A percentile compares a stretch with the other conserved stretches of the same genome.
These are phyloP conservation scores for Phaeotremella fagi DNA, from an alignment of 768 basidiomycete species.

Conservation along the genomic window DNA sequence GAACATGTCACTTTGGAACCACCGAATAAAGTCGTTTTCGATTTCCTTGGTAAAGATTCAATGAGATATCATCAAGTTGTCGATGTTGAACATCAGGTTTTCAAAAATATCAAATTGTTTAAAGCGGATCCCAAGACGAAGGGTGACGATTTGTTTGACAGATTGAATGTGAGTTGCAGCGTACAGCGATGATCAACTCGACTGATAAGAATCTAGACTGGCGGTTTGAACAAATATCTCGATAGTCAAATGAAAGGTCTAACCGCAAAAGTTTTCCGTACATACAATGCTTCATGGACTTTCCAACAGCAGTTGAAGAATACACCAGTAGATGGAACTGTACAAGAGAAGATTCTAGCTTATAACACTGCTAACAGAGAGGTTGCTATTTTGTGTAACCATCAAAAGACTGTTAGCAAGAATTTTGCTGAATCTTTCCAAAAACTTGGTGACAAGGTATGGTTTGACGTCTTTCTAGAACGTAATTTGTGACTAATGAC, in stretches of 20 bases:
- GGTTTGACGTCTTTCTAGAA: slow-evolving; percentile 28
- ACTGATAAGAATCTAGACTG: neutral
- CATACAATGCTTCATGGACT: slow-evolving; percentile 94
- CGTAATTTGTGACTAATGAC: neutral
- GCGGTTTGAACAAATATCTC: slow-evolving; percentile 78
- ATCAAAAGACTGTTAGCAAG: slow-evolving; percentile 91
- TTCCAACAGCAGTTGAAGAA: slow-evolving; percentile 87
- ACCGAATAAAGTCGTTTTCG: slow-evolving; percentile 83
- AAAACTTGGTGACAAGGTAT: slow-evolving; percentile 84
- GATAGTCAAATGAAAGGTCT: slow-evolving; percentile 92
- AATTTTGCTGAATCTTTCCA: slow-evolving; percentile 90
- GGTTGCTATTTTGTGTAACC: slow-evolving; percentile 98
- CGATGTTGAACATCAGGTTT: slow-evolving; percentile 81
- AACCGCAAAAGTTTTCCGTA: slow-evolving; percentile 99
- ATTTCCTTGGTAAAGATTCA: slow-evolving; percentile 98
- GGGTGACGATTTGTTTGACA: slow-evolving; percentile 86
- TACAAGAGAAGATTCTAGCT: slow-evolving; percentile 94
- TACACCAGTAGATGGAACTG: slow-evolving; percentile 62
- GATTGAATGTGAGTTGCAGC: slow-evolving; percentile 68
- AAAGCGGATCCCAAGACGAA: slow-evolving; percentile 81
- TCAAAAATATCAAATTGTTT: slow-evolving; percentile 97
- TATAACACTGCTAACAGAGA: slow-evolving; percentile 96
- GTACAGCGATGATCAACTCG: neutral
- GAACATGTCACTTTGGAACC: slow-evolving; percentile 91
- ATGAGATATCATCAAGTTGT: slow-evolving; percentile 87